phyloP scores from a whole-genome alignment of 2,329 filamentous ascomycete species.

The Calonectria pseudoturangicola region DNA sequence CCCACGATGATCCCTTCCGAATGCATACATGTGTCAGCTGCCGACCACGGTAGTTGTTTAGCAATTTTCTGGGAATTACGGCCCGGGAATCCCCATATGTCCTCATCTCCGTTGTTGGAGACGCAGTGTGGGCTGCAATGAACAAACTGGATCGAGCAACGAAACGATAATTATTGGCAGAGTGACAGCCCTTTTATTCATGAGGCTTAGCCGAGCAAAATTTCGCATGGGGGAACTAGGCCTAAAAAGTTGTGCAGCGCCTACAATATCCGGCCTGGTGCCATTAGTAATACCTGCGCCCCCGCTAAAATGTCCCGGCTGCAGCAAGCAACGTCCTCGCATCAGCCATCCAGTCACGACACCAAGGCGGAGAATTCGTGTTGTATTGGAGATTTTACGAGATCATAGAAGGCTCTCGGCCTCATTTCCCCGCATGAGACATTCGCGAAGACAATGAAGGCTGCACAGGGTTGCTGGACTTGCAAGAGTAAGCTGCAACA shows the following conservation, averaged over 20 bases:
- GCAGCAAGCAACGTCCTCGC: not conserved
- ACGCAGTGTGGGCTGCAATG: not conserved
- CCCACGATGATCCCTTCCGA: not conserved
- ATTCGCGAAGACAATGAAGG: not conserved
- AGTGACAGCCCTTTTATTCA: not conserved
- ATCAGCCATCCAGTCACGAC: not conserved
- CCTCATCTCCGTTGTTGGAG: not conserved
- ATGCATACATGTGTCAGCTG: not conserved
- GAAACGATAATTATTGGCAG: not conserved
- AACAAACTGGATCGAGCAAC: not conserved
- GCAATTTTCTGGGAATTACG: not conserved
- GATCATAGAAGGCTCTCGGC: not conserved
- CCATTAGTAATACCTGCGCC: not conserved
- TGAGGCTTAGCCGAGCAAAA: not conserved
- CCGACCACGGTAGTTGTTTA: not conserved
- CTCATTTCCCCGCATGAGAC: not conserved
- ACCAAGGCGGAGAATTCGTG: not conserved
- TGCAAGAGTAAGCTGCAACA: constrained; percentile 10
- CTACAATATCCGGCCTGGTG: not conserved
- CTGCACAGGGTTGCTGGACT: constrained; percentile 8
- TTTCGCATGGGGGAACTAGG: not conserved
- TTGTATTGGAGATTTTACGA: not conserved
- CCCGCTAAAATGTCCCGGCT: not conserved
- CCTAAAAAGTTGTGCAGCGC: not conserved
- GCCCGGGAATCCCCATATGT: not conserved